Conservation (phyloP, 1,284 basidiomycete genomes). For the Pulveroboletus ridleyi region DNA sequence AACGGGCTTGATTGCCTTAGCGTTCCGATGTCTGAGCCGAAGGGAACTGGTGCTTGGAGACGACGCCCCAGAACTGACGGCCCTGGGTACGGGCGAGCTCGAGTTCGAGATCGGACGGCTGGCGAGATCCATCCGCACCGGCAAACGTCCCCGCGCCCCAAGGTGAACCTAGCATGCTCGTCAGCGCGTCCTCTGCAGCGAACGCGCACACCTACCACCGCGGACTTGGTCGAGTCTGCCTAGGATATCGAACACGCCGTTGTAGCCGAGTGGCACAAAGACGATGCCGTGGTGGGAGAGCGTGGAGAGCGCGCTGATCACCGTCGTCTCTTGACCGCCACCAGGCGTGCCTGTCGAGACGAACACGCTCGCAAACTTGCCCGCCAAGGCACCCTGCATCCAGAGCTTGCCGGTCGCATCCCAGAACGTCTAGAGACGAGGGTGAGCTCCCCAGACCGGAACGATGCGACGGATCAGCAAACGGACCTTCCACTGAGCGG, state of each 20-base stretch:
- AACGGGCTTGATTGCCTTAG: background rate
- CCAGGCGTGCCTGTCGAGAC: conserved; percentile 49
- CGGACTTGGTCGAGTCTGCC: conserved; percentile 47
- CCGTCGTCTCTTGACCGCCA: conserved; percentile 56
- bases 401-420: conserved; percentile 62
- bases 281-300: conserved; percentile 59
- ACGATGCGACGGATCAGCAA: background rate
- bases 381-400: conserved; percentile 52
- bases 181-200: too few species aligned
- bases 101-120: conserved; percentile 51
- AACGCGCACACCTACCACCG: conserved; percentile 42
- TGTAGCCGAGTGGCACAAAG: conserved; percentile 62
- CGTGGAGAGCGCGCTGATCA: conserved; percentile 56
- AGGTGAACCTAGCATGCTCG: conserved; percentile 36
- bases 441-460: conserved; percentile 12
- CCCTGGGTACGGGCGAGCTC: conserved; percentile 54
- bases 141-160: conserved; percentile 59
- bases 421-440: conserved; percentile 44
- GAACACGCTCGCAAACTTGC: conserved; percentile 60
- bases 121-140: conserved; percentile 50
- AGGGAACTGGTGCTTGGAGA: conserved; percentile 23
- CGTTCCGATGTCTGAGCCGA: background rate
- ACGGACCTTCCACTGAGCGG: conserved; percentile 43
- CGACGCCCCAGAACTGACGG: conserved; percentile 37
- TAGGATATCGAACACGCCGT: conserved; percentile 42